These are phyloP conservation scores for Sporothrix inflata DNA, from an alignment of 2,329 filamentous ascomycete species.

Conservation along the genomic window DNA sequence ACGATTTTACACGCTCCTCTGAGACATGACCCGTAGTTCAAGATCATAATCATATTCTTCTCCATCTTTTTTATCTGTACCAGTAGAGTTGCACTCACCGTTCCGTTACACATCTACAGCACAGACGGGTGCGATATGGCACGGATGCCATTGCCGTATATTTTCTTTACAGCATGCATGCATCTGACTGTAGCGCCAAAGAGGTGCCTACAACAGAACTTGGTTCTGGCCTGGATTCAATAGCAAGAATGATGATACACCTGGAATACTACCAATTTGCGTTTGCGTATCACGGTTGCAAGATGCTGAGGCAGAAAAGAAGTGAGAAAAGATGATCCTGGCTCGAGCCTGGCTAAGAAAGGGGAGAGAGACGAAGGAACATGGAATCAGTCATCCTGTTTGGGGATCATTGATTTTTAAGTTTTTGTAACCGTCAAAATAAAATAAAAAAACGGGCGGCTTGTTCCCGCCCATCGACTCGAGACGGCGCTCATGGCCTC, in stretches of 20 bases:
- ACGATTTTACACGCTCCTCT: not conserved
- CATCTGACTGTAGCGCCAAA: not conserved
- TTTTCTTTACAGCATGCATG: conserved; percentile 3
- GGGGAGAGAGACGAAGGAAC: conserved; percentile 3
- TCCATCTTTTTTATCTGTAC: not conserved
- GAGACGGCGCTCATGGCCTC: not conserved
- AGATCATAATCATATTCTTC: not conserved
- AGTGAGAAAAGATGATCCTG: not conserved
- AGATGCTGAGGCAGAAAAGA: not conserved
- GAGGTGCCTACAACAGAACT: not conserved
- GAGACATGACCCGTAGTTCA: conserved; percentile 1
- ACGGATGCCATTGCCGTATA: too few species aligned
- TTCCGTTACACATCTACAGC: not conserved
- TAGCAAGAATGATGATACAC: not conserved
- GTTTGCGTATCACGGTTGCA: not conserved
- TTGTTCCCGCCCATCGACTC: not conserved
- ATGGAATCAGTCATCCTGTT: conserved; percentile 14
- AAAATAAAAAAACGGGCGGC: not conserved
- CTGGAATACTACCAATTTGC: not conserved
- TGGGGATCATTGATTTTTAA: not conserved
- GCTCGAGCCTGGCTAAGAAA: too few species aligned
- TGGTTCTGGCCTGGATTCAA: not conserved
- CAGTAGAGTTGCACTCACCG: too few species aligned
- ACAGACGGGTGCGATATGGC: too few species aligned
- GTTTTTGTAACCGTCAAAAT: not conserved